Evolutionary conservation across 164 flowering plant species (phyloP), one percentile per base, ranked within the genome.

Genomic region (Annona squamosa): DNA sequence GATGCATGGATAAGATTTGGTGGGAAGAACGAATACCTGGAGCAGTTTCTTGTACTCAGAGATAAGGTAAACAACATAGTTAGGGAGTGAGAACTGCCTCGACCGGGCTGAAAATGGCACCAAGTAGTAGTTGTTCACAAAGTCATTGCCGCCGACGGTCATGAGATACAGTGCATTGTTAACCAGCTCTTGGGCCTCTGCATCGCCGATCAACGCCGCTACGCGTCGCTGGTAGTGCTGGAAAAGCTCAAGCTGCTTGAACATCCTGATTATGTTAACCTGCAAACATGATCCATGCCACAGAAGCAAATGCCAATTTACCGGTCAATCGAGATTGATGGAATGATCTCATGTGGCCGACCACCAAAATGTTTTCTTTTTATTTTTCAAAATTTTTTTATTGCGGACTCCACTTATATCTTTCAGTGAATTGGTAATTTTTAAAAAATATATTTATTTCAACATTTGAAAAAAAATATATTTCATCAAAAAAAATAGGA

Each of bases 61-160:
- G 71, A 90, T 82, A 75, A 88, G 74, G 45, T 44, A 84, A 7
- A 59, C 71, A 61, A 70, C 77, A 57, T 72, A 89, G n/a, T 87
- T 83, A 0, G 85, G 85, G 65, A 90, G 75, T 2, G 81, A 4
- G 71, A 61, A 87, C 46, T 90, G 91, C 26, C 82, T 79, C 1
- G 89, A 82, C 71, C 91, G 77, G 0, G 78, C 75, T 0, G 94
- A 84, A 80, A 69, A 72, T 2, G 91, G 89, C 7, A 75, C 64
- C 70, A 87, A 70, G 74, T 72, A 90, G 74, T 88, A 90, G 86
- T 90, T 90, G 86, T 90, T 90, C 17, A 90, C 90, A 59, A 85
- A 90, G 77, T 90, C 95, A 65, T 90, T 88, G 65, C 92, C 94
- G 3, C 94, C 94, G 2, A 84, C 83, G 1, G 87, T 82, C 45